Conservation (phyloP, 1,139 yeast genomes). For the Geotrichum reessii region DNA sequence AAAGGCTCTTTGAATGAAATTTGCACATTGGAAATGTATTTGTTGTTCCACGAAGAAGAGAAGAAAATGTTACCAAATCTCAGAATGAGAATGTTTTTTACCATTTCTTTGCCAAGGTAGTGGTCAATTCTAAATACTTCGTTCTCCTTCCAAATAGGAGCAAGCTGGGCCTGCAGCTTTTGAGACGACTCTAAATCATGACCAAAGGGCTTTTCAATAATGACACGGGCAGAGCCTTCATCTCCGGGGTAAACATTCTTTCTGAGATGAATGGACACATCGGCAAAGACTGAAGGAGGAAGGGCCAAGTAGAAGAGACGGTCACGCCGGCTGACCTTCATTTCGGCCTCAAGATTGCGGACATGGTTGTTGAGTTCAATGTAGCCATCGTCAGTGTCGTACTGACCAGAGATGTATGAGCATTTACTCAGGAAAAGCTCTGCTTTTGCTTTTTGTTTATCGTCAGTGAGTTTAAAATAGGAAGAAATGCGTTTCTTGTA, state of each 20-base stretch:
- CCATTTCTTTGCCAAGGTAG: conserved; percentile 96
- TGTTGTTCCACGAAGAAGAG: conserved; percentile 79
- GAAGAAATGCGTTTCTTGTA: conserved; percentile 61
- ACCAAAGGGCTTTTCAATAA: conserved; percentile 97
- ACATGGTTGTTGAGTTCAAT: conserved; percentile 49
- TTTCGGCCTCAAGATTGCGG: conserved; percentile 51
- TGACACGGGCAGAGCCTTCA: conserved; percentile 69
- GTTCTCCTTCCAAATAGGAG: conserved; percentile 84
- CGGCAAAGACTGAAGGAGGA: conserved; percentile 87
- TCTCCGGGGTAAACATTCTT: conserved; percentile 55
- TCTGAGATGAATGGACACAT: conserved; percentile 71
- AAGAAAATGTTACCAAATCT: conserved; percentile 87
- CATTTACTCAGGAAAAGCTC: conserved; percentile 61
- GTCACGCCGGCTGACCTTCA: conserved; percentile 39
- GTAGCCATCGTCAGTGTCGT: conserved; percentile 75
- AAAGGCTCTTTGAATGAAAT: conserved; percentile 92
- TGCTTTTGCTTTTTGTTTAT: conserved; percentile 42
- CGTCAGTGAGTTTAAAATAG: conserved; percentile 55
- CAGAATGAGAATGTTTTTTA: conserved; percentile 80
- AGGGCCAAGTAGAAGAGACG: conserved; percentile 87
- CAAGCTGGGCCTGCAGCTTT: conserved; percentile 65
- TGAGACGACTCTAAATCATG: conserved; percentile 77
- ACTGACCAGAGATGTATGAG: conserved; percentile 69
- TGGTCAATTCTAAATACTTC: conserved; percentile 95
- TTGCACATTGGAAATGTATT: conserved; percentile 73